Conservation (phyloP, 2,329 filamentous ascomycete genomes). For the Aspergillus thermomutatus region DNA sequence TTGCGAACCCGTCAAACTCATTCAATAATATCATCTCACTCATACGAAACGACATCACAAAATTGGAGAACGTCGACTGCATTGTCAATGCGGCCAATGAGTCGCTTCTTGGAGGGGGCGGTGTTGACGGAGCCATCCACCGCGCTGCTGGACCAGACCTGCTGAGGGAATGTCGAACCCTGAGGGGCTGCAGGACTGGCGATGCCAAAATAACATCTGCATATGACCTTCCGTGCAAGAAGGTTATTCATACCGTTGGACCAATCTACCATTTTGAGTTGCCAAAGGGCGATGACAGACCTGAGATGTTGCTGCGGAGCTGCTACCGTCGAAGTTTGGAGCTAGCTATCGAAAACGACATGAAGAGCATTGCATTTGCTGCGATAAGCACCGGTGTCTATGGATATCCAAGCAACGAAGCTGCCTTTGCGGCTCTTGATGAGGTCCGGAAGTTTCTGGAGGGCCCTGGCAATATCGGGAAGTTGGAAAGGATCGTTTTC, state of each 20-base stretch:
- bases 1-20: slow-evolving; percentile 44
- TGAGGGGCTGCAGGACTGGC: slow-evolving; percentile 74
- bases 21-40: slow-evolving; percentile 59
- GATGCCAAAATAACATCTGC: slow-evolving; percentile 77
- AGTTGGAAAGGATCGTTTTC: slow-evolving; percentile 73
- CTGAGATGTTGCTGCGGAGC: slow-evolving; percentile 47
- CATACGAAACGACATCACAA: slow-evolving; percentile 76
- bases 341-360: slow-evolving; percentile 64
- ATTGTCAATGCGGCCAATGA: slow-evolving; percentile 93
- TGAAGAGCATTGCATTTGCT: slow-evolving; percentile 75
- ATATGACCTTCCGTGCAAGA: slow-evolving; percentile 70
- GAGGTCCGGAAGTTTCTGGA: slow-evolving; percentile 57
- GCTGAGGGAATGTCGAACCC: slow-evolving; percentile 64
- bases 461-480: slow-evolving; percentile 35
- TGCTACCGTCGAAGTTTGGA: slow-evolving; percentile 72
- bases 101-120: slow-evolving; percentile 78
- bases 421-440: slow-evolving; percentile 67
- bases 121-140: slow-evolving; percentile 87
- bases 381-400: slow-evolving; percentile 87
- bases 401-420: slow-evolving; percentile 73
- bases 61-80: slow-evolving; percentile 64
- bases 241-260: slow-evolving; percentile 88
- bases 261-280: slow-evolving; percentile 63
- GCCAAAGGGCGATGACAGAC: slow-evolving; percentile 29
- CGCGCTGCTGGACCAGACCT: slow-evolving; percentile 70